Base-by-base conservation (phyloP, 1,284 basidiomycete genomes). In the Marasmius tenuissimus region DNA sequence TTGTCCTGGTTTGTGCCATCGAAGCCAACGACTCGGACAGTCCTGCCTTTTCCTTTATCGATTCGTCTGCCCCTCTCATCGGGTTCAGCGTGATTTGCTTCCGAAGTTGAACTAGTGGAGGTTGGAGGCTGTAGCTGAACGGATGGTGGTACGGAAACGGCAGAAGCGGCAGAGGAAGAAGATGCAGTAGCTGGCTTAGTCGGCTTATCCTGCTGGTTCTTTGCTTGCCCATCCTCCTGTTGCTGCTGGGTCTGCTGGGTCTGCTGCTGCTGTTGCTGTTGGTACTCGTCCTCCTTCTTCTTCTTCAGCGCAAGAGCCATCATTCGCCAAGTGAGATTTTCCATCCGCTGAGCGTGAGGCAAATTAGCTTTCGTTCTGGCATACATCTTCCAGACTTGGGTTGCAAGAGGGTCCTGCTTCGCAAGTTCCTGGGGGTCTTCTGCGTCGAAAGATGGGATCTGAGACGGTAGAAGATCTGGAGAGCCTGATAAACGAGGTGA, bases 341-440 rank as follows among this genome's bases (percentile, higher is more conserved):
- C 97, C 94, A 98, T 96, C 66, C 96, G 81, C 73, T 96, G 93
- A 0, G 93, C 94, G 73, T 97, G 94, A 42, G 96, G 95, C 51
- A 97, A 77, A 57, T 85, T 86, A 20, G 91, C 91, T 75, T 95
- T 95, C 42, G 92, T 93, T 64, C 92, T 88, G 42, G 94, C 89
- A 72, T 96, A 98, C 85, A 98, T 94, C 77, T 91, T 94, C 97
- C 97, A 98, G 14, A 98, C 92, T 76, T 98, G 95, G 1, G 96
- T 91, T 1, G 95, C 95, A 10, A 98, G 82, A 2, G 96, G 96
- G 73, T 98, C 96, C 61, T 94, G 87, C 67, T 80, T 87, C 11
- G 88, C 87, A 40, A 92, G 75, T 68, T 79, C 79, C 69, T 85
- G 88, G n/a, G 87, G 85, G 70, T 90, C 81, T 10, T 63, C 56